phyloP scores from a whole-genome alignment of 306 rosid species.

The Comarum palustre region DNA sequence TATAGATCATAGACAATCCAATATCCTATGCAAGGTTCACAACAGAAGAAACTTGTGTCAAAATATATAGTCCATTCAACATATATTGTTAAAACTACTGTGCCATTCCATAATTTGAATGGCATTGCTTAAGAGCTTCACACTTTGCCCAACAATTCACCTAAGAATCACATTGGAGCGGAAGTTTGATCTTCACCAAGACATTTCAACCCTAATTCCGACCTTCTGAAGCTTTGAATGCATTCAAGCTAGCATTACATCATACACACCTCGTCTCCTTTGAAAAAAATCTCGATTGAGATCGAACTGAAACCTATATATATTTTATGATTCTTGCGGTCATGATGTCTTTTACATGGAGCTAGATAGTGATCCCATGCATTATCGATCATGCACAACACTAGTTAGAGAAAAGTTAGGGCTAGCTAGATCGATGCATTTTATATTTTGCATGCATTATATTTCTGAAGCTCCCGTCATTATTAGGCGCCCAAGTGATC shows the following conservation, averaged over 20 bases:
- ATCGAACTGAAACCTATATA: not conserved
- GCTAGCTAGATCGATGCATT: not conserved
- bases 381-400: no score
- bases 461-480: not conserved
- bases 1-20: not conserved
- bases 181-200: not conserved
- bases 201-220: not conserved
- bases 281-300: not conserved
- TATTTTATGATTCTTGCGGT: not conserved
- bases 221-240: not conserved
- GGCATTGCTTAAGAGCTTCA: not conserved
- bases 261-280: not conserved
- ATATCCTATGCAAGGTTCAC: not conserved
- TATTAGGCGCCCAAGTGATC: not conserved
- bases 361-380: not conserved
- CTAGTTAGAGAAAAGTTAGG: not conserved
- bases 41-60: not conserved
- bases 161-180: not conserved
- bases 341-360: not conserved
- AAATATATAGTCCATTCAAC: not conserved
- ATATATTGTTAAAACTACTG: no score
- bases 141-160: not conserved
- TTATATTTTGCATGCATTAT: no score
- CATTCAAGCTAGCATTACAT: not conserved
- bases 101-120: no score